A percentile compares a stretch with the other conserved stretches of the same genome.
These are phyloP conservation scores for Adansonia madagascariensis DNA, from an alignment of 441 rosid species.

Conservation along the genomic window DNA sequence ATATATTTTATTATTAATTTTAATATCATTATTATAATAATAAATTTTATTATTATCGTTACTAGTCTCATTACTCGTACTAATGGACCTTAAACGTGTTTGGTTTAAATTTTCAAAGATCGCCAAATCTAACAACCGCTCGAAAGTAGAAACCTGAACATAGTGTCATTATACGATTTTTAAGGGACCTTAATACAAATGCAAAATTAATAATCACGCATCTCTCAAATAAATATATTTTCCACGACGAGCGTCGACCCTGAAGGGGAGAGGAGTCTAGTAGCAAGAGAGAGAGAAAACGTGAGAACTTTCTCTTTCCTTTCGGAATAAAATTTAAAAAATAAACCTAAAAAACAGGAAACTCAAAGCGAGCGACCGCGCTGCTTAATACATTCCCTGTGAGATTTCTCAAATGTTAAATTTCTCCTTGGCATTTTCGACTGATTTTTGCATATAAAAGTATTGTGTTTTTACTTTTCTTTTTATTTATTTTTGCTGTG, in stretches of 20 bases:
- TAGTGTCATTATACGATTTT: background rate
- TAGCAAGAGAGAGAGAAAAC: slow-evolving; percentile 18
- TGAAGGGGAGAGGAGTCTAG: slow-evolving; percentile 3
- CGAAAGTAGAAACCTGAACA: too few relatives aligned
- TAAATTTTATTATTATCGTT: too few relatives aligned
- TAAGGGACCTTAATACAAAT: background rate
- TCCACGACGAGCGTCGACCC: slow-evolving; percentile 11
- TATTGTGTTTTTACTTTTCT: background rate
- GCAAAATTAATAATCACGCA: background rate
- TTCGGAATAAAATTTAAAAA: background rate
- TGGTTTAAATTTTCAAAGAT: too few relatives aligned
- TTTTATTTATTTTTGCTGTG: slow-evolving; percentile 30
- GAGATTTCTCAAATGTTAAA: slow-evolving; percentile 33
- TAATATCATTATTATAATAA: too few relatives aligned
- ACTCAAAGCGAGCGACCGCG: background rate
- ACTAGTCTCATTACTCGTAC: too few relatives aligned
- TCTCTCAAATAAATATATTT: background rate
- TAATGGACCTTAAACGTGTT: too few relatives aligned
- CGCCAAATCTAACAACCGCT: too few relatives aligned
- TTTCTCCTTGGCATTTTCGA: background rate
- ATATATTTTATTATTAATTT: too few relatives aligned
- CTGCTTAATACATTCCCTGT: slow-evolving; percentile 37
- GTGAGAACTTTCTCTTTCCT: slow-evolving; percentile 19
- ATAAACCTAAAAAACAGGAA: background rate
- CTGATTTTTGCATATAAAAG: background rate